Evolutionary conservation across 768 basidiomycete species (phyloP), one percentile per base, ranked within the genome.

Genomic region (Hemileccinum rubropunctum): DNA sequence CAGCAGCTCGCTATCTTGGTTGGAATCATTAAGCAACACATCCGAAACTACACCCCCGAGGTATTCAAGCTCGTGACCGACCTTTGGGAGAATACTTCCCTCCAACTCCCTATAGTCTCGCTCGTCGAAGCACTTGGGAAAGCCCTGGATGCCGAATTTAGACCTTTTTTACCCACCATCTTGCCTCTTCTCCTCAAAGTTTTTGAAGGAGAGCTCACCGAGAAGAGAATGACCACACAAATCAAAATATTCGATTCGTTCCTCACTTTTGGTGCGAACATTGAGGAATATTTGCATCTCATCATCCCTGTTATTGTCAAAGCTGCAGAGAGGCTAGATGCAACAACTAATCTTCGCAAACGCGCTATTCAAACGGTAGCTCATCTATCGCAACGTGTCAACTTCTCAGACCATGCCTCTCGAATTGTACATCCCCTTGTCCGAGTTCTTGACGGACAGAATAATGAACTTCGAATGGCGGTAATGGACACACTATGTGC

Each of bases 401-500:
- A 98, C 70, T 98, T 99, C 63, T 93, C 92, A 4, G 97, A 98
- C 62, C 95, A 98, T 56, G 93, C 97, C 18, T 95, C 93, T 10
- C 83, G 95, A 20, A 97, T 98, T 59, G 91, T 99, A 7, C 97
- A 98, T 60, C 95, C 97, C 5, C 77, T 99, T 21, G 87, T 92
- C 35, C 81, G 97, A 33, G 89, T 98, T 2, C 73, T 99, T 49
- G 84, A 84, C 36, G 76, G 74, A 32, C 74, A 79, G 2, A 85
- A 78, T 57, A 87, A 87, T 51, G 95, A 98, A 50, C 73, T 98
- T 41, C 78, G 91, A 18, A 80, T 80, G 68, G 82, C 88, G 1
- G 90, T 95, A 8, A 87, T 98, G 84, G 94, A 98, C 52, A 91
- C 94, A 0, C 72, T 99, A 2, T 97, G 92, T 65, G 89, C 94